Conservation (phyloP, 2,329 filamentous ascomycete genomes). For the Leptographium lundbergii region DNA sequence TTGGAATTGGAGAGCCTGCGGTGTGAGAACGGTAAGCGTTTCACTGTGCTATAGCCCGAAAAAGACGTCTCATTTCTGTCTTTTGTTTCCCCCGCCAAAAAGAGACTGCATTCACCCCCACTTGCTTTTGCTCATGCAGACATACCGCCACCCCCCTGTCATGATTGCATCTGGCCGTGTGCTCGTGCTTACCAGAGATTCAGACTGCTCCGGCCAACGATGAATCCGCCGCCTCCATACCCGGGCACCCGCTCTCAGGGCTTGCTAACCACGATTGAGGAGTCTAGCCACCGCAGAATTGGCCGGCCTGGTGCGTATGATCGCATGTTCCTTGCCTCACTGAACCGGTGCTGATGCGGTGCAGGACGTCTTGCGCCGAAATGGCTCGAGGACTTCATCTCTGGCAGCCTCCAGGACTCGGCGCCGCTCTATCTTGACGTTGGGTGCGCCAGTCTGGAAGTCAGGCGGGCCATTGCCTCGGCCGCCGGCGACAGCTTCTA, state of each 20-base stretch:
- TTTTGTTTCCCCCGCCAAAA: neutral
- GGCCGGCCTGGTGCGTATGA: conserved; percentile 5
- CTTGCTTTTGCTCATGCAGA: neutral
- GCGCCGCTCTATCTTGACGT: conserved; percentile 4
- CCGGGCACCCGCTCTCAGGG: conserved; percentile 7
- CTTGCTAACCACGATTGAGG: conserved; percentile 2
- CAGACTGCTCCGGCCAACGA: neutral
- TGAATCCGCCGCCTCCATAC: conserved; percentile 10
- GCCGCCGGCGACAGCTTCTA: neutral
- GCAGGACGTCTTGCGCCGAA: conserved; percentile 13
- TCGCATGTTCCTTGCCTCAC: neutral
- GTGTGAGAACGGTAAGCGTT: neutral
- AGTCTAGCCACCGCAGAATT: conserved; percentile 4
- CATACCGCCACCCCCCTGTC: neutral
- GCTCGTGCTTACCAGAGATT: neutral
- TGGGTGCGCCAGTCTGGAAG: conserved; percentile 7
- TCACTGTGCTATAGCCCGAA: neutral
- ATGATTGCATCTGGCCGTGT: conserved; percentile 6
- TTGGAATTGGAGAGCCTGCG: neutral
- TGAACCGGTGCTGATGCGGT: neutral
- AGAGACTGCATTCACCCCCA: neutral
- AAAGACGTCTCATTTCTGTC: neutral
- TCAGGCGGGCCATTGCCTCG: conserved; percentile 5
- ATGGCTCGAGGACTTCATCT: conserved; percentile 13
- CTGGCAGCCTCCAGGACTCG: conserved; percentile 6